Conservation (phyloP, 1,139 yeast species). For the Wickerhamiella infanticola region DNA sequence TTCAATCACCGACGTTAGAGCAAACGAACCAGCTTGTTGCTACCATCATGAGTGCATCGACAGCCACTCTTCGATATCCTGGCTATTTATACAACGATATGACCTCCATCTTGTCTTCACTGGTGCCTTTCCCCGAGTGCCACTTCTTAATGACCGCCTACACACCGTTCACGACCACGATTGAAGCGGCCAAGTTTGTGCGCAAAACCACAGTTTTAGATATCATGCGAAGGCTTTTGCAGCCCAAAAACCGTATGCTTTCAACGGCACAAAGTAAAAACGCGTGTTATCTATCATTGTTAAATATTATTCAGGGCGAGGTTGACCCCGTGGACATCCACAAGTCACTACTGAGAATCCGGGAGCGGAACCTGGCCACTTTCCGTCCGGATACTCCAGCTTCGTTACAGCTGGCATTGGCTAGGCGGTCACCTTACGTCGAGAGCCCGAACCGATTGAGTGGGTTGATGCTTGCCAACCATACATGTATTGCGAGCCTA, state of each 20-base stretch:
- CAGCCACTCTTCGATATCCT: slow-evolving; percentile 83
- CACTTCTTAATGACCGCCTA: slow-evolving; percentile 78
- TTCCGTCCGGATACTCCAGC: slow-evolving; percentile 86
- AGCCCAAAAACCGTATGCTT: slow-evolving; percentile 68
- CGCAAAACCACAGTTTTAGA: slow-evolving; percentile 73
- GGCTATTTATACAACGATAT: slow-evolving; percentile 80
- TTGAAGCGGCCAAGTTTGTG: slow-evolving; percentile 42
- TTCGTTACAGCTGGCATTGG: slow-evolving; percentile 62
- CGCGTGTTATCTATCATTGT: slow-evolving; percentile 47
- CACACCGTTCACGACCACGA: slow-evolving; percentile 51
- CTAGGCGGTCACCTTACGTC: slow-evolving; percentile 53
- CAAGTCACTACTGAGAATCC: slow-evolving; percentile 63
- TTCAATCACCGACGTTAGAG: slow-evolving; percentile 36
- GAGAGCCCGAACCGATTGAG: slow-evolving; percentile 21
- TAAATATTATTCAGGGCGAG: slow-evolving; percentile 63
- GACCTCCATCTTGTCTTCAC: slow-evolving; percentile 65
- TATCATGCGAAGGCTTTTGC: slow-evolving; percentile 64
- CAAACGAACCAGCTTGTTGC: slow-evolving; percentile 79
- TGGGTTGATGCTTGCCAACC: slow-evolving; percentile 69
- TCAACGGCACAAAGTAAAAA: slow-evolving; percentile 27
- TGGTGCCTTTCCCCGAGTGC: slow-evolving; percentile 79
- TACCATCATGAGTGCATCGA: slow-evolving; percentile 66
- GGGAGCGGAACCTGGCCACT: slow-evolving; percentile 45
- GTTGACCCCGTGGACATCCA: slow-evolving; percentile 62
- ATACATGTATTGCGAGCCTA: slow-evolving; percentile 53